A percentile compares a stretch with the other conserved stretches of the same genome.
Conservation (phyloP, 441 rosid genomes). For the Erodium chrysanthum region DNA sequence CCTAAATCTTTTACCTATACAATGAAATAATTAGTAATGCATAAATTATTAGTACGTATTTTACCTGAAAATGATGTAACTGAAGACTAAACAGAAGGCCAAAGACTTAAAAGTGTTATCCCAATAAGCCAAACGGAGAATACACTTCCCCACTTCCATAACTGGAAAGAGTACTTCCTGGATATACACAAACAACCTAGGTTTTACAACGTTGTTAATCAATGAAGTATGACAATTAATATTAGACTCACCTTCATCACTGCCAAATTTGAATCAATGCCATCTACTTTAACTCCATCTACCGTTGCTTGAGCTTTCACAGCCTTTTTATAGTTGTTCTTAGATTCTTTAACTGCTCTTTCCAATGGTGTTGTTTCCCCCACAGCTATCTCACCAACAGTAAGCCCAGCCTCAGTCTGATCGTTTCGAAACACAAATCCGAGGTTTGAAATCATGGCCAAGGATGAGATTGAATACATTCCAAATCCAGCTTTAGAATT, state of each 20-base stretch:
- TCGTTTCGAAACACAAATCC: conserved; percentile 56
- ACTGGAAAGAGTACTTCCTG: conserved; percentile 76
- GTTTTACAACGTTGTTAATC: no score
- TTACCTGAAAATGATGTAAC: conserved; percentile 62
- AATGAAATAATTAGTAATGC: no score
- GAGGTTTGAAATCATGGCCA: conserved; percentile 59
- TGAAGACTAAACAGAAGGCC: conserved; percentile 53
- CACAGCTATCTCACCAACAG: conserved; percentile 73
- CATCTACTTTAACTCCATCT: conserved; percentile 86
- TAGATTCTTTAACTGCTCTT: conserved; percentile 64
- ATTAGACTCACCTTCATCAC: conserved; percentile 70
- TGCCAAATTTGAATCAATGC: conserved; percentile 83
- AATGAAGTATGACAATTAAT: not conserved
- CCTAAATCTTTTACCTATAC: no score
- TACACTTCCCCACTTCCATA: conserved; percentile 49
- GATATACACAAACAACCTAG: conserved; percentile 19
- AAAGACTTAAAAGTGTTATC: conserved; percentile 62
- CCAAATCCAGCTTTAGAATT: conserved; percentile 35
- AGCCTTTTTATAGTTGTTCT: conserved; percentile 58
- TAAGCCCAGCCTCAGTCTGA: conserved; percentile 37
- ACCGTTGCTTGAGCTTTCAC: conserved; percentile 71
- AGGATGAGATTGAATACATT: conserved; percentile 60
- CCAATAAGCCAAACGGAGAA: conserved; percentile 54
- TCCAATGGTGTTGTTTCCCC: conserved; percentile 75
- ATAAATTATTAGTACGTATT: not conserved